A percentile compares a stretch with the other conserved stretches of the same genome.
These are phyloP conservation scores for Candida railenensis DNA, from an alignment of 805 yeast species.

Conservation along the genomic window DNA sequence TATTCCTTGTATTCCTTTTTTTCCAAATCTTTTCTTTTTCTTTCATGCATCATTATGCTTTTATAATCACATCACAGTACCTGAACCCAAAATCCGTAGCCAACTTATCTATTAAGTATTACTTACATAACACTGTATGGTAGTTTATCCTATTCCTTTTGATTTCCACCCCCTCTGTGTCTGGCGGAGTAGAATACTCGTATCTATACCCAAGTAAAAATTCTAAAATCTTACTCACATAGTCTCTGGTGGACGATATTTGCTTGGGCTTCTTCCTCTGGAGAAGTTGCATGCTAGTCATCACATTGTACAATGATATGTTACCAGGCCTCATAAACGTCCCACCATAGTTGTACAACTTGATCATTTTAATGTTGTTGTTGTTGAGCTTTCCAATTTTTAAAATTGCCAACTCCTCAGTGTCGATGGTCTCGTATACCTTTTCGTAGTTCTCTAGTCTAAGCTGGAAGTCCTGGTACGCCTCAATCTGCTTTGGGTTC, in stretches of 20 bases:
- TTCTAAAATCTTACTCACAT: conserved; percentile 5
- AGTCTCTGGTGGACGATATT: conserved; percentile 4
- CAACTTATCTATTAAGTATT: not conserved
- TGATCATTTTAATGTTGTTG: conserved; percentile 6
- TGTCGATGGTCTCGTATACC: conserved; percentile 82
- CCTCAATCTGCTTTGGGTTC: not conserved
- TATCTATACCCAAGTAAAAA: conserved; percentile 5
- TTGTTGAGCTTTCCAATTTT: conserved; percentile 3
- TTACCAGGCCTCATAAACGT: conserved; percentile 5
- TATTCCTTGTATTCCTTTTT: too few relatives aligned
- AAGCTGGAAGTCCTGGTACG: conserved; percentile 32
- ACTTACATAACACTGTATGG: conserved; percentile 3
- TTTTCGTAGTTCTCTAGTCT: conserved; percentile 73
- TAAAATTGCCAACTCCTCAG: conserved; percentile 47
- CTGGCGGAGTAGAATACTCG: conserved; percentile 5
- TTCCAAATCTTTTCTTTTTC: too few relatives aligned
- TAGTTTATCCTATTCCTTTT: conserved; percentile 5
- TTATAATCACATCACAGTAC: too few relatives aligned
- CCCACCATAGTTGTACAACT: conserved; percentile 7
- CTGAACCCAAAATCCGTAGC: too few relatives aligned
- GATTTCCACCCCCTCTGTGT: not conserved
- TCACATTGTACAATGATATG: conserved; percentile 5
- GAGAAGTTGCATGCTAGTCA: conserved; percentile 3
- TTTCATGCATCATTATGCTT: not conserved
- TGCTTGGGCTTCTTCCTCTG: conserved; percentile 6